A percentile compares a stretch with the other conserved stretches of the same genome.
Evolutionary conservation across 106 monocot species (phyloP).

Genomic region (Dioscorea alata): DNA sequence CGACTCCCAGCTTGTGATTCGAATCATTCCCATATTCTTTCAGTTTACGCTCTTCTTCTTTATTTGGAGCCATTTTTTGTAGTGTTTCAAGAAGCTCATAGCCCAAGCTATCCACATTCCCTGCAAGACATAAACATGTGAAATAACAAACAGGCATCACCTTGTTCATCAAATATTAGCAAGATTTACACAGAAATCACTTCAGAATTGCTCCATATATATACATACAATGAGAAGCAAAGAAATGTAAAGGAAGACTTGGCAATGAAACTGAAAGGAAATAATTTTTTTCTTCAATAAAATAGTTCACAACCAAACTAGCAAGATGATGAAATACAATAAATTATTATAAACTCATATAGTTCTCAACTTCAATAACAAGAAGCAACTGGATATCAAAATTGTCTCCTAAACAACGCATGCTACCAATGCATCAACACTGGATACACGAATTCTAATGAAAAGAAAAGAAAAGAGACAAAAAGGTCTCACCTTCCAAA

Average conservation of each 20-base stretch:
- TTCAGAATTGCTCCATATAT: no score
- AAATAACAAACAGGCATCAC: not conserved
- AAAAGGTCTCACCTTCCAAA: slow-evolving; percentile 29
- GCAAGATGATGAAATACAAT: no score
- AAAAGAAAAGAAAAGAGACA: not conserved
- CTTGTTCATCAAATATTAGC: no score
- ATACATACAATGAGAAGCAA: no score
- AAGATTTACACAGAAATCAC: no score
- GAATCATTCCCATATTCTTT: slow-evolving; percentile 31
- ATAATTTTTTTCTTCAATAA: no score
- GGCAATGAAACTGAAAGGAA: no score
- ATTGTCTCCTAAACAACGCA: not conserved
- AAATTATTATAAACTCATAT: not conserved
- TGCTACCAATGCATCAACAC: not conserved
- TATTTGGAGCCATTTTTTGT: slow-evolving; percentile 38
- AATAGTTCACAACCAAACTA: no score
- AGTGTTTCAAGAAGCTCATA: slow-evolving; percentile 36
- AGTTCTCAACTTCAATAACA: not conserved
- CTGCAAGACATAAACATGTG: slow-evolving; percentile 8
- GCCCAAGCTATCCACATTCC: slow-evolving; percentile 30
- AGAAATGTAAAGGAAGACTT: no score
- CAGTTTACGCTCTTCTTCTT: slow-evolving; percentile 37
- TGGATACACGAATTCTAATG: not conserved
- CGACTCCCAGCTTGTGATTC: slow-evolving; percentile 26
- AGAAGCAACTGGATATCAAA: not conserved